Evolutionary conservation across 441 rosid genomes (phyloP).

Genomic region (Pelargonium myrrhifolium): DNA sequence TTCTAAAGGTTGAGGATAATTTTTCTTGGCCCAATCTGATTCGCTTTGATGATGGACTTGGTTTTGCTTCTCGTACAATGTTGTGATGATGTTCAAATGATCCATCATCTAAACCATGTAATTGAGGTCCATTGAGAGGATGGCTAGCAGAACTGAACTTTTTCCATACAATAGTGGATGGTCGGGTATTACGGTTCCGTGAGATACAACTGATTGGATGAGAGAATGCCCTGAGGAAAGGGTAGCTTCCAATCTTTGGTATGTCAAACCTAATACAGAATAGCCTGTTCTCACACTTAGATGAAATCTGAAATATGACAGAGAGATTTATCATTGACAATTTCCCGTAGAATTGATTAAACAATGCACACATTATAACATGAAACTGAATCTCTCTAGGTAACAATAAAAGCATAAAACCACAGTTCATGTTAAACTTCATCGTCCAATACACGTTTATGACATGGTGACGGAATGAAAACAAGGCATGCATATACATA

Average conservation of each 20-base stretch:
- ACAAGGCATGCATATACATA: no score
- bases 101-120: conserved; percentile 28
- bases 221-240: conserved; percentile 52
- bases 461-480: no score
- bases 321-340: conserved; percentile 12
- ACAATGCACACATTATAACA: not conserved
- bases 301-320: conserved; percentile 47
- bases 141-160: conserved; percentile 29
- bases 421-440: no score
- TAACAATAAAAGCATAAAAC: no score
- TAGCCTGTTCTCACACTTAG: conserved; percentile 62
- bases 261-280: conserved; percentile 52
- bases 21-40: conserved; percentile 43
- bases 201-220: conserved; percentile 60
- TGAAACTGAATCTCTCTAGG: not conserved
- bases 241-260: conserved; percentile 36
- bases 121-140: conserved; percentile 33
- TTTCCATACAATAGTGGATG: conserved; percentile 42
- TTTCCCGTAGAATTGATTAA: conserved; percentile 6
- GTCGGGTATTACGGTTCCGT: conserved; percentile 34
- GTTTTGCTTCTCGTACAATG: conserved; percentile 37
- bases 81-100: conserved; percentile 32
- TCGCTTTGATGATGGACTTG: conserved; percentile 48
- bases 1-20: conserved; percentile 17
- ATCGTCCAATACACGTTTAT: no score